A percentile compares a stretch with the other conserved stretches of the same genome.
Evolutionary conservation across 2,329 filamentous ascomycete genomes (phyloP).

Genomic region (Diaporthe citriasiana): DNA sequence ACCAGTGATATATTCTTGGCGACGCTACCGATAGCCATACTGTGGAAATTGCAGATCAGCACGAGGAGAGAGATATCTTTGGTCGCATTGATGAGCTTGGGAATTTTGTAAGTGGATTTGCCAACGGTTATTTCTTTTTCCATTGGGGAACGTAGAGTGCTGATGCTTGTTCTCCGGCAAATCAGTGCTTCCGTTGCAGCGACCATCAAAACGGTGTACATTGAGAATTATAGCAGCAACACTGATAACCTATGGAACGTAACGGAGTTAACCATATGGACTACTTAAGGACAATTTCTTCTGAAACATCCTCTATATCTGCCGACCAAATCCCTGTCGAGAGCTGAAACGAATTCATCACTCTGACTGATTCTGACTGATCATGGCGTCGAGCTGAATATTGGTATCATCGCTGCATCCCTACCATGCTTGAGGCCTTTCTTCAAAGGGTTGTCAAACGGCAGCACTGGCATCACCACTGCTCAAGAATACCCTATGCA

Average conservation of each 20-base stretch:
- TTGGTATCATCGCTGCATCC: conserved; percentile 2
- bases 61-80: not conserved
- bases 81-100: conserved; percentile 5
- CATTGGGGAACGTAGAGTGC: not conserved
- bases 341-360: not conserved
- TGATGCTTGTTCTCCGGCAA: not conserved
- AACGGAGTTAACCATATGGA: conserved; percentile 4
- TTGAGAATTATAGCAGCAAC: conserved; percentile 11
- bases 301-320: no score
- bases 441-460: not conserved
- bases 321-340: not conserved
- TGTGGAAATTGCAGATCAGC: conserved; percentile 11
- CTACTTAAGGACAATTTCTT: not conserved
- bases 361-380: not conserved
- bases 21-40: not conserved
- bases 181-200: not conserved
- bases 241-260: conserved; percentile 6
- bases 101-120: not conserved
- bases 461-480: not conserved
- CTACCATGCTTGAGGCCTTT: conserved; percentile 6
- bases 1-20: conserved; percentile 10
- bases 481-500: not conserved
- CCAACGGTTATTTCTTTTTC: not conserved
- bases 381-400: not conserved
- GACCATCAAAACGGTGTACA: conserved; percentile 1